These are phyloP conservation scores for Penicillium pulvis DNA, from an alignment of 495 filamentous ascomycete genomes.

Conservation along the genomic window DNA sequence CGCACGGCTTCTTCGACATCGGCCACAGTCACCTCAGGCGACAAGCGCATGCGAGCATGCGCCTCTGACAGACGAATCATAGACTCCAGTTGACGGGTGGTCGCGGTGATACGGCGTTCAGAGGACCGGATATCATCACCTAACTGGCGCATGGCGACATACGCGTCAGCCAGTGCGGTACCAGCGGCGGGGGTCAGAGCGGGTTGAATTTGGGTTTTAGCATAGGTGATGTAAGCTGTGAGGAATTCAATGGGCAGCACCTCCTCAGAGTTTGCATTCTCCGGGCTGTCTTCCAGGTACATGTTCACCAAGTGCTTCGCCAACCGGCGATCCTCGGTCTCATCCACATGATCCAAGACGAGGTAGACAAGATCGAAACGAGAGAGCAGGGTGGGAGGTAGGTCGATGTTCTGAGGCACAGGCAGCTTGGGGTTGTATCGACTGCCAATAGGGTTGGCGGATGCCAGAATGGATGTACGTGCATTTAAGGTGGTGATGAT, in stretches of 20 bases:
- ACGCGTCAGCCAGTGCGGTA: conserved; percentile 77
- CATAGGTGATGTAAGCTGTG: conserved; percentile 97
- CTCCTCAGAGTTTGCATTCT: conserved; percentile 75
- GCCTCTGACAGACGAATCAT: conserved; percentile 97
- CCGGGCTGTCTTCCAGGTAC: conserved; percentile 93
- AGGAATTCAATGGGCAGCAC: conserved; percentile 93
- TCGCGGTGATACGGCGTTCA: conserved; percentile 96
- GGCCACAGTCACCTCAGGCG: conserved; percentile 68
- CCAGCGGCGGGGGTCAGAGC: conserved; percentile 74
- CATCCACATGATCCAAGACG: conserved; percentile 90
- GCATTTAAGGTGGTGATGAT: conserved; percentile 99
- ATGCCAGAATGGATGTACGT: conserved; percentile 89
- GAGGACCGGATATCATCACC: conserved; percentile 91
- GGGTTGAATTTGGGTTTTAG: conserved; percentile 83
- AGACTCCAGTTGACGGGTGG: conserved; percentile 90
- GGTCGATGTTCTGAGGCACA: conserved; percentile 96
- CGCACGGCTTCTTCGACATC: conserved; percentile 92
- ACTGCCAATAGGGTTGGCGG: conserved; percentile 95
- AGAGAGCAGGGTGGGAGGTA: conserved; percentile 91
- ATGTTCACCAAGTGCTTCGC: conserved; percentile 93
- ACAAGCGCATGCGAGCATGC: conserved; percentile 95
- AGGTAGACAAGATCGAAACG: conserved; percentile 97
- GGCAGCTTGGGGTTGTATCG: conserved; percentile 95
- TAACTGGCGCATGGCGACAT: conserved; percentile 94
- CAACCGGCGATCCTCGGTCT: conserved; percentile 80